Base-by-base conservation (phyloP, 257 asterid genomes). In the Osmanthus fragrans region DNA sequence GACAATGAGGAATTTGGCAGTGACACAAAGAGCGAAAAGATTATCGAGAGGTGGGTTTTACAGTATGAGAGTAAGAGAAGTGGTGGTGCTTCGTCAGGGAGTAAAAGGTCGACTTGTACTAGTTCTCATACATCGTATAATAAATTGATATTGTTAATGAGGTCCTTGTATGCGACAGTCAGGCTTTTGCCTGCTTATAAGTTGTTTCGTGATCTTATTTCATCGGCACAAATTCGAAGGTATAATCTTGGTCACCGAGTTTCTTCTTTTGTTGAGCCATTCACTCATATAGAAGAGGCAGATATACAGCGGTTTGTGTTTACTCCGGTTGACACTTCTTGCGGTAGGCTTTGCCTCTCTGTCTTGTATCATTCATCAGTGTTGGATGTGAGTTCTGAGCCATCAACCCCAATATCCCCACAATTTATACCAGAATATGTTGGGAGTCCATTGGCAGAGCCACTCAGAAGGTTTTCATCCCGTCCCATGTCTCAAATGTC, bases 401-500 rank as follows among this genome's bases (percentile, higher is more conserved):
- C 97, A 74, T 89, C 96, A 34, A 94, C 95, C 72, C 96, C 96
- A 16, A 85, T 92, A 39, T 86, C 94, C 58, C 97, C 97, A 0
- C 92, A 90, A 63, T 84, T 94, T 82, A 94, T 94, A 71, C 89
- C 86, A 36, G 96, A 94, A 81, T 94, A 94, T 79, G 97, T 94
- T 73, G 97, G 98, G 42, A 94, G 97, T 74, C 98, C 98, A 72
- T 51, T 92, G 94, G 97, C 97, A 4, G 97, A 94, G 73, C 98
- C 95, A 45, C 85, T 89, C 36, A 92, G 86, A 88, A 87, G 90
- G 85, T 85, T 92, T 76, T 84, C 96, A 9, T 89, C 92, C 75
- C 88, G 83, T 84, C 89, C 82, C 3, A 73, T 75, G 32, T 88
- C 90, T 49, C 91, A 86, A 36, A 74, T 85, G 78, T 88, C 89